phyloP scores from a whole-genome alignment of 768 basidiomycete genomes.

The Amanita rubescens region DNA sequence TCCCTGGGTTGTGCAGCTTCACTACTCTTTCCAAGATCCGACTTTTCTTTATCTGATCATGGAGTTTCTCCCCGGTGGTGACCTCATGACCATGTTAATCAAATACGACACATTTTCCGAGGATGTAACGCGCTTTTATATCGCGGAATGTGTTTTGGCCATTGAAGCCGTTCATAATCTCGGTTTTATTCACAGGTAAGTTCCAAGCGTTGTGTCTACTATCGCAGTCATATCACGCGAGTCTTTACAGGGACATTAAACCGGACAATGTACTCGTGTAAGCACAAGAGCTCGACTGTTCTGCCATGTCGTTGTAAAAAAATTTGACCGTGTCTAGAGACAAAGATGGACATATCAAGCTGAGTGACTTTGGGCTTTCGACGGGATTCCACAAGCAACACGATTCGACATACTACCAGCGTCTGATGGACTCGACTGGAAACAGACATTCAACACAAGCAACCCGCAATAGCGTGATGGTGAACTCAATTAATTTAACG shows the following conservation, averaged over 20 bases:
- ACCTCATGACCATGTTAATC: constrained; percentile 99
- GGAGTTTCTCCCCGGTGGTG: constrained; percentile 98
- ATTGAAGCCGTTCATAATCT: constrained; percentile 97
- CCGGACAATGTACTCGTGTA: constrained; percentile 83
- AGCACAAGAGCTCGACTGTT: constrained; percentile 8
- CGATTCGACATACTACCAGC: constrained; percentile 92
- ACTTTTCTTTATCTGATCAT: constrained; percentile 93
- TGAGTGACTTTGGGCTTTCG: constrained; percentile 97
- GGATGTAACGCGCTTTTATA: constrained; percentile 96
- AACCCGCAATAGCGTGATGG: constrained; percentile 90
- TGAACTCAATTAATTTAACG: constrained; percentile 94
- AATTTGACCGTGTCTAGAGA: constrained; percentile 38
- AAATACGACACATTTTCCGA: constrained; percentile 99
- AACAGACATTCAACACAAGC: constrained; percentile 34
- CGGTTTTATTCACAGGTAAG: constrained; percentile 94
- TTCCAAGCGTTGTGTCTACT: background rate
- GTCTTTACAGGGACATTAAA: constrained; percentile 79
- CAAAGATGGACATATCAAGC: constrained; percentile 93
- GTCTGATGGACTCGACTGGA: constrained; percentile 61
- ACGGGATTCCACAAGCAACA: constrained; percentile 99
- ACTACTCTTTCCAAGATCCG: constrained; percentile 96
- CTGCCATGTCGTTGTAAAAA: background rate
- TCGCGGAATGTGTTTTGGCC: constrained; percentile 96
- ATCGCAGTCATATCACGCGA: constrained; percentile 1
- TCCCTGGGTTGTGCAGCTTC: constrained; percentile 94